Percentiles rank a stretch among this genome's conserved stretches.
Conservation (phyloP, 495 filamentous ascomycete species). For the Aspergillus conjunctus region DNA sequence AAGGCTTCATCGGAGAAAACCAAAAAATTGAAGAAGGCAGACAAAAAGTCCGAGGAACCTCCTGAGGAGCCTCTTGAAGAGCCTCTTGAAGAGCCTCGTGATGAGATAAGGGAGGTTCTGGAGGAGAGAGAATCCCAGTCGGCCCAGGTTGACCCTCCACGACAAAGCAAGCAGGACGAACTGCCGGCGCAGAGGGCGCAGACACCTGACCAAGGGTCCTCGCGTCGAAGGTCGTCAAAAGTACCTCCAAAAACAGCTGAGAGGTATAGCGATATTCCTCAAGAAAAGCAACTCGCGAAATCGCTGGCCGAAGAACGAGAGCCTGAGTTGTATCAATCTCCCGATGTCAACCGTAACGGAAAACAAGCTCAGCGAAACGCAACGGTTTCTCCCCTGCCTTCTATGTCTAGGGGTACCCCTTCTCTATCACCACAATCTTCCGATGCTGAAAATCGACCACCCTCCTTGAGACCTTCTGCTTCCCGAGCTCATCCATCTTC, state of each 20-base stretch:
- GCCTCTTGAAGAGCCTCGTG: too few species aligned
- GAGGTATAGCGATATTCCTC: constrained; percentile 48
- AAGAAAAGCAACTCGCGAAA: constrained; percentile 43
- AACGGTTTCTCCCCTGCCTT: constrained; percentile 38
- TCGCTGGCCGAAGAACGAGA: constrained; percentile 31
- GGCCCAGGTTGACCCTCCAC: constrained; percentile 26
- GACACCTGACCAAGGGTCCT: constrained; percentile 23
- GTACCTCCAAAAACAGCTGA: constrained; percentile 48
- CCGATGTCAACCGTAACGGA: constrained; percentile 14
- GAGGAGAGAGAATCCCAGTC: background rate
- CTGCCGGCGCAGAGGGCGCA: constrained; percentile 27
- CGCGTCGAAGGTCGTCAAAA: constrained; percentile 32
- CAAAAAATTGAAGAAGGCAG: constrained; percentile 31
- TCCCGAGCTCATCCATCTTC: constrained; percentile 46
- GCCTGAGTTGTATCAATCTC: constrained; percentile 19
- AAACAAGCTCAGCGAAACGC: constrained; percentile 17
- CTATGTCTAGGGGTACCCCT: constrained; percentile 42
- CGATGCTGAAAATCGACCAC: constrained; percentile 79
- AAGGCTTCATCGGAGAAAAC: constrained; percentile 52
- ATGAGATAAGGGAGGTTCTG: constrained; percentile 7
- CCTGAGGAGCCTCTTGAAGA: constrained; percentile 13
- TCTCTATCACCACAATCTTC: constrained; percentile 73
- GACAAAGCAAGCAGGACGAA: constrained; percentile 32
- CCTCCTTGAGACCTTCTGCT: constrained; percentile 59
- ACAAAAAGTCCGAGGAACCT: constrained; percentile 29